Conservation (phyloP, 176 grass and related monocot species). For the Cocos nucifera region DNA sequence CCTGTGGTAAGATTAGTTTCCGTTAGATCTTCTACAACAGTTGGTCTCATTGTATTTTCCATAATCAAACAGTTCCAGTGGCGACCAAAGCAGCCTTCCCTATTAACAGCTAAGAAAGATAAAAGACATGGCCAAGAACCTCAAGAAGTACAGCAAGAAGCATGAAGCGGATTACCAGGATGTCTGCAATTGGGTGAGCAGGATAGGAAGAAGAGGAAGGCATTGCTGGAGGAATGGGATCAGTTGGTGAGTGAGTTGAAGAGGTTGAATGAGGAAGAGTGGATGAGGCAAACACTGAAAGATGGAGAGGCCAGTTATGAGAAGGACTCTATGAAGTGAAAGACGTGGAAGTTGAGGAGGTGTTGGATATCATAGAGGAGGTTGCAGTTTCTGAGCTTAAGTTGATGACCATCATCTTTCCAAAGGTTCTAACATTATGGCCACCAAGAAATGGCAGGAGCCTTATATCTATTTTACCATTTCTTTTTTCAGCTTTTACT, state of each 20-base stretch:
- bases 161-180: conserved; percentile 75
- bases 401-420: too few relatives aligned
- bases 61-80: conserved; percentile 49
- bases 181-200: conserved; percentile 48
- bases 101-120: conserved; percentile 56
- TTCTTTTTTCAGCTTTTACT: too few relatives aligned
- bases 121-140: conserved; percentile 70
- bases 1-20: too few relatives aligned
- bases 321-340: conserved; percentile 76
- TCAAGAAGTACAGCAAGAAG: conserved; percentile 79
- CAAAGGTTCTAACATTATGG: too few relatives aligned
- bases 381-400: conserved; percentile 35
- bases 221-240: conserved; percentile 74
- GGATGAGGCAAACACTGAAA: conserved; percentile 44
- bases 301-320: conserved; percentile 56
- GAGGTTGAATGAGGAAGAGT: conserved; percentile 46
- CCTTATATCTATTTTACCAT: too few relatives aligned
- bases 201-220: conserved; percentile 52
- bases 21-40: too few relatives aligned
- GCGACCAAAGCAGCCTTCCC: conserved; percentile 55
- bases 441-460: too few relatives aligned
- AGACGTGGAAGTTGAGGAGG: conserved; percentile 78
- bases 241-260: conserved; percentile 63
- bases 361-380: conserved; percentile 46
- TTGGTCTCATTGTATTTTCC: background rate